Evolutionary conservation across 805 yeast species (phyloP).

Genomic region (Maudiozyma serrabonitensis): DNA sequence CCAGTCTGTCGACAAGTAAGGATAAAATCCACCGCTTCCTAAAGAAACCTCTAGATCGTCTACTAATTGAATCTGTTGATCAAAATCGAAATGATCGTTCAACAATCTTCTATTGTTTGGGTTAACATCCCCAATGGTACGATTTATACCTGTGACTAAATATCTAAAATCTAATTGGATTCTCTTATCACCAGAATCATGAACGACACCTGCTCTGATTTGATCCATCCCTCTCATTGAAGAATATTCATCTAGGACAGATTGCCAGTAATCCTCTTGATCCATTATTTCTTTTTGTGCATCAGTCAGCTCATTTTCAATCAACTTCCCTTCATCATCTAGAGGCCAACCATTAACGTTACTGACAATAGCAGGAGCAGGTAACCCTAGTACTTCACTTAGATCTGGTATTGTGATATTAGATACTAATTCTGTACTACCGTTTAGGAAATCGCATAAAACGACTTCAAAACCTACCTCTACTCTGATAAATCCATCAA

Average conservation of each 20-base stretch:
- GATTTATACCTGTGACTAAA: slow-evolving; percentile 44
- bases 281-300: slow-evolving; percentile 17
- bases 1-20: slow-evolving; percentile 44
- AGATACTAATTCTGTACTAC: slow-evolving; percentile 38
- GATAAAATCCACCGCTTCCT: slow-evolving; percentile 29
- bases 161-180: slow-evolving; percentile 43
- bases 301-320: slow-evolving; percentile 14
- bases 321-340: slow-evolving; percentile 13
- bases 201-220: slow-evolving; percentile 36
- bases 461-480: slow-evolving; percentile 57
- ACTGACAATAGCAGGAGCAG: slow-evolving; percentile 22
- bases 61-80: slow-evolving; percentile 30
- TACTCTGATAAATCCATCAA: slow-evolving; percentile 50
- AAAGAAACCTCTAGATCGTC: slow-evolving; percentile 26
- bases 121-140: slow-evolving; percentile 40
- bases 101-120: slow-evolving; percentile 34
- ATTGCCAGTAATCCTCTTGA: slow-evolving; percentile 20
- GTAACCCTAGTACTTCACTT: slow-evolving; percentile 33
- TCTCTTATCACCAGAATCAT: slow-evolving; percentile 41
- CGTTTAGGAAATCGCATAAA: slow-evolving; percentile 44
- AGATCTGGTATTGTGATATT: slow-evolving; percentile 34
- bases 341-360: slow-evolving; percentile 27
- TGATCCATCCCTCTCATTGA: slow-evolving; percentile 37
- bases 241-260: slow-evolving; percentile 12
- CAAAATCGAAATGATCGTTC: slow-evolving; percentile 30